Base-by-base conservation (phyloP, 345 rosid genomes). In the Eucalyptus marginata region DNA sequence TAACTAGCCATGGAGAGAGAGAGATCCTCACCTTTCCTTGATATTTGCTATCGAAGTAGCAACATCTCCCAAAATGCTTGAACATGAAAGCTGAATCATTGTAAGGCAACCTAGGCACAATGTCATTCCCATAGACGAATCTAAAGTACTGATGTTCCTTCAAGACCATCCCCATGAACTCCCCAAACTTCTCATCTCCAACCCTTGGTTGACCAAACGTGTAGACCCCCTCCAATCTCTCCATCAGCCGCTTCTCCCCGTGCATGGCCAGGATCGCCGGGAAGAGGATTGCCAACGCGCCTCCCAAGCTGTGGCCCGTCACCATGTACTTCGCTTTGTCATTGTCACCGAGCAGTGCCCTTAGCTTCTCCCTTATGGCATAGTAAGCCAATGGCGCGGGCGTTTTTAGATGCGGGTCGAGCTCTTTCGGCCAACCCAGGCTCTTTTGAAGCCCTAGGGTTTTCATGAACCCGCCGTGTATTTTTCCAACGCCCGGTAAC, bases 131-230 rank as follows among this genome's bases (percentile, higher is more conserved):
- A 49, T 96, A 94, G 46, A 96, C 97, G 90, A 92, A 94, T 83
- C 97, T 94, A 90, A 90, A 56, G 86, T 96, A 95, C 87, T 76
- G 92, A 84, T 95, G 90, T 18, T 87, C 66, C 10, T 17, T 12
- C 81, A 96, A 22, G 83, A 88, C 87, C 10, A 47, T 50, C 18
- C 91, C 91, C 99, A 94, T 93, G 86, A 90, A 95, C 13, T 33
- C 89, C 50, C 91, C 93, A 86, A 95, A 95, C 40, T 89, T 89
- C 13, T 56, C 88, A 46, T 96, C 96, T 5, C 98, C 97, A 84
- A 95, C 92, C 86, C 95, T 94, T 13, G 99, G 99, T 86, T 96
- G 99, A 87, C 97, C 99, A 86, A 92, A 96, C 4, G 97, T 94
- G 89, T 94, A 95, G 49, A 95, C 92, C 36, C 97, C 97, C 79